Evolutionary conservation across 768 basidiomycete genomes (phyloP).

Genomic region (Russula sp.): DNA sequence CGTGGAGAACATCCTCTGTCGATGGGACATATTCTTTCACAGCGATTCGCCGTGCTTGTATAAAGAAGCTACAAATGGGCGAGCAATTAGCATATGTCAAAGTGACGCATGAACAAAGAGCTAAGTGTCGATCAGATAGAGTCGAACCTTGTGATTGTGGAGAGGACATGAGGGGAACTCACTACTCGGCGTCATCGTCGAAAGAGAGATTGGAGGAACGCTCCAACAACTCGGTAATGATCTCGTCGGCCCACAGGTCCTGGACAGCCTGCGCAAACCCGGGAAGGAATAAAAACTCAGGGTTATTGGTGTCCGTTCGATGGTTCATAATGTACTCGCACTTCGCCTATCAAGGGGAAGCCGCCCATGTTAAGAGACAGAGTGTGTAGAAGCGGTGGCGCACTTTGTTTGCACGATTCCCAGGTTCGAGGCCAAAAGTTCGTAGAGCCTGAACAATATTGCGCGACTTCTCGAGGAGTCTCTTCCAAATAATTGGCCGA

Average conservation of each 20-base stretch:
- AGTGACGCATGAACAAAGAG: not conserved
- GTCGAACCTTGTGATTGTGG: not conserved
- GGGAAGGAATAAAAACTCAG: slow-evolving; percentile 28
- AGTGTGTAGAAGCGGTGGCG: not conserved
- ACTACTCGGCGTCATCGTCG: slow-evolving; percentile 11
- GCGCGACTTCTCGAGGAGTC: not conserved
- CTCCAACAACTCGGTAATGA: slow-evolving; percentile 29
- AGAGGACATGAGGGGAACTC: not conserved
- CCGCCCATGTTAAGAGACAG: not conserved
- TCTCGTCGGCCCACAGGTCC: slow-evolving; percentile 31
- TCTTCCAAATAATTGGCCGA: slow-evolving; percentile 2
- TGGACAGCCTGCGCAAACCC: not conserved
- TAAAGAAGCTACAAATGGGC: slow-evolving; percentile 61
- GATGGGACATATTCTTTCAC: slow-evolving; percentile 72
- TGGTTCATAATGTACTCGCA: slow-evolving; percentile 2
- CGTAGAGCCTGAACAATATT: not conserved
- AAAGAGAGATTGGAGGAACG: not conserved
- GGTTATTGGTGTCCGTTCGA: not conserved
- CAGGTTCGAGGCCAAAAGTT: too few relatives aligned
- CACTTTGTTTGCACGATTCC: not conserved
- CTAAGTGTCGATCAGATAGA: not conserved
- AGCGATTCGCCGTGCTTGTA: slow-evolving; percentile 74
- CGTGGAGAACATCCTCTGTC: slow-evolving; percentile 76
- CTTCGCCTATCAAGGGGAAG: not conserved
- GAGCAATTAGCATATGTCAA: slow-evolving; percentile 27